phyloP scores from a whole-genome alignment of 1,284 basidiomycete genomes.

The Phylloboletellus chloephorus region DNA sequence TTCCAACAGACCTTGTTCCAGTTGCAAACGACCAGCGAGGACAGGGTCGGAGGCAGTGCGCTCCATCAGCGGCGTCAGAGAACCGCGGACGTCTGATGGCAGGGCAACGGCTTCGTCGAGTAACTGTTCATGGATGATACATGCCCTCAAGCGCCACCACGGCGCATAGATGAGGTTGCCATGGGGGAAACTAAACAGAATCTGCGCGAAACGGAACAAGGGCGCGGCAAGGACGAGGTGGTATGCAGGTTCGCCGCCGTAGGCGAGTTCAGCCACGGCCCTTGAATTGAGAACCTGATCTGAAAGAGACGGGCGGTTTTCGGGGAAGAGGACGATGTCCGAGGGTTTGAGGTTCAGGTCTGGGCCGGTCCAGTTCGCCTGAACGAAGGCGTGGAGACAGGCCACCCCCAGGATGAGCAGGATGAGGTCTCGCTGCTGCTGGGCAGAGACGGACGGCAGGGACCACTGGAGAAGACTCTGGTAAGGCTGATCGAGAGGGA shows the following conservation, averaged over 20 bases:
- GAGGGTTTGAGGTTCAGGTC: slow-evolving; percentile 62
- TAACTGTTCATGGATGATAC: slow-evolving; percentile 75
- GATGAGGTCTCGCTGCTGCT: slow-evolving; percentile 43
- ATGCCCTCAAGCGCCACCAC: slow-evolving; percentile 82
- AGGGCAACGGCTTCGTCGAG: slow-evolving; percentile 81
- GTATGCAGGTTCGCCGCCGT: slow-evolving; percentile 92
- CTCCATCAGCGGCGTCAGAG: slow-evolving; percentile 47
- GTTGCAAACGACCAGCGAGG: slow-evolving; percentile 62
- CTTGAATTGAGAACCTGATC: slow-evolving; percentile 60
- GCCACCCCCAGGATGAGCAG: slow-evolving; percentile 70
- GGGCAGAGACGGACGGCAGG: slow-evolving; percentile 15
- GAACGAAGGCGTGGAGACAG: slow-evolving; percentile 85
- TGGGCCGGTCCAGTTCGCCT: slow-evolving; percentile 97
- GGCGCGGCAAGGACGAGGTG: slow-evolving; percentile 74
- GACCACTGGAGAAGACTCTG: slow-evolving; percentile 33
- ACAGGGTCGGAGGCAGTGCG: slow-evolving; percentile 48
- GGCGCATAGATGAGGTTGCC: slow-evolving; percentile 41
- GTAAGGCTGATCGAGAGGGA: slow-evolving; percentile 17
- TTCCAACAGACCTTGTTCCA: slow-evolving; percentile 80
- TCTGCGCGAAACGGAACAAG: slow-evolving; percentile 73
- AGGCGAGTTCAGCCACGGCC: slow-evolving; percentile 74
- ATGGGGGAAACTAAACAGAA: slow-evolving; percentile 58
- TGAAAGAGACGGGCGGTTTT: slow-evolving; percentile 29
- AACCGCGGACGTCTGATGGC: slow-evolving; percentile 43
- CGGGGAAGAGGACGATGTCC: slow-evolving; percentile 43